Conservation (phyloP, 306 rosid genomes). For the Prosopis cineraria region DNA sequence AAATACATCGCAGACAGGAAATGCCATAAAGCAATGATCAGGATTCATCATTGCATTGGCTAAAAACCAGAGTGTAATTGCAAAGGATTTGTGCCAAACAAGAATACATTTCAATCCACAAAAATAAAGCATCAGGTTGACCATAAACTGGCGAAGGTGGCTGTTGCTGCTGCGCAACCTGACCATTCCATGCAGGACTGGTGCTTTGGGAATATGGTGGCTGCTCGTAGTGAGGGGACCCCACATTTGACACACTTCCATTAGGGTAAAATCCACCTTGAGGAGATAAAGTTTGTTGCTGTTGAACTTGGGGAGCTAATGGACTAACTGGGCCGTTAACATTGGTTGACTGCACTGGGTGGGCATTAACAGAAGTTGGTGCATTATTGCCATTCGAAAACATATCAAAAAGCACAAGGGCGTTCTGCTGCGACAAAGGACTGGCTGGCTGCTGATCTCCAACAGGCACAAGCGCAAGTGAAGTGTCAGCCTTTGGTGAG, state of each 20-base stretch:
- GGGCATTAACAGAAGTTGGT: slow-evolving; percentile 49
- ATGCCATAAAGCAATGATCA: slow-evolving; percentile 25
- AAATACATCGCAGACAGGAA: slow-evolving; percentile 18
- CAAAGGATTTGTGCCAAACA: slow-evolving; percentile 34
- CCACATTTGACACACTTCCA: slow-evolving; percentile 60
- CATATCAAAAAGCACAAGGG: slow-evolving; percentile 88
- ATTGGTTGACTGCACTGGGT: slow-evolving; percentile 47
- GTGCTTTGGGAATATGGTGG: slow-evolving; percentile 55
- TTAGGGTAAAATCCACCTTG: slow-evolving; percentile 66
- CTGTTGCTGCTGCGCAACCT: slow-evolving; percentile 61
- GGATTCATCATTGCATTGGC: slow-evolving; percentile 7
- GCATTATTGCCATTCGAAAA: slow-evolving; percentile 58
- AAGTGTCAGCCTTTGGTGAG: slow-evolving; percentile 77
- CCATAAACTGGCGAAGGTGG: slow-evolving; percentile 72
- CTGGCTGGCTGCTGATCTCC: slow-evolving; percentile 66
- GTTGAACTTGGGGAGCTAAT: slow-evolving; percentile 54
- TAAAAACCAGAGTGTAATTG: slow-evolving; percentile 31
- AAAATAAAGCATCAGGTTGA: slow-evolving; percentile 40
- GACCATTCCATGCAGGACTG: slow-evolving; percentile 83
- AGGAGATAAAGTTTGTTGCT: slow-evolving; percentile 57
- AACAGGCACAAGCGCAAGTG: slow-evolving; percentile 90
- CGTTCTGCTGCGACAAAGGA: slow-evolving; percentile 71
- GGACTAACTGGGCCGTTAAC: slow-evolving; percentile 48
- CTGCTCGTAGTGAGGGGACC: slow-evolving; percentile 70
- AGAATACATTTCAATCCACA: slow-evolving; percentile 9